Conservation (phyloP, 1,284 basidiomycete genomes). For the Irpex sp. region DNA sequence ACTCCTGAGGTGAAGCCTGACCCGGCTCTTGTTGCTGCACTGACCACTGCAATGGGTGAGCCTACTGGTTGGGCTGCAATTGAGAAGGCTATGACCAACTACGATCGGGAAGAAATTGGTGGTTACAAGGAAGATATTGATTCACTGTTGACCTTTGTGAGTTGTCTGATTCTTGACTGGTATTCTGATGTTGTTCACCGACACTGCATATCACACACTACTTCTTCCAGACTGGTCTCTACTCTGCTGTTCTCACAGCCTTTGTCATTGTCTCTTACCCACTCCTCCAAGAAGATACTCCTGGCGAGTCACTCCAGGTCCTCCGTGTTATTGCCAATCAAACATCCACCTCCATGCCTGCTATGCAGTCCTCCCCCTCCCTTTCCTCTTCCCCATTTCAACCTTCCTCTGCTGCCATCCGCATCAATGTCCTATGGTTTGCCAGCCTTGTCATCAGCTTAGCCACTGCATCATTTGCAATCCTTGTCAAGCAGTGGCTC, state of each 20-base stretch:
- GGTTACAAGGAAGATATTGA: neutral
- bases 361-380: neutral
- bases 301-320: neutral
- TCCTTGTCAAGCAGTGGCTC: conserved; percentile 17
- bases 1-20: neutral
- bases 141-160: neutral
- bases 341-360: neutral
- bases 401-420: neutral
- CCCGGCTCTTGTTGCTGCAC: neutral
- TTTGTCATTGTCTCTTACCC: conserved; percentile 12
- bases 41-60: neutral
- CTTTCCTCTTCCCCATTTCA: neutral
- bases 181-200: neutral
- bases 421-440: conserved; percentile 15
- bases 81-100: neutral
- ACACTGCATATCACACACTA: no score
- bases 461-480: conserved; percentile 12
- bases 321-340: neutral
- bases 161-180: neutral
- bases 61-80: neutral
- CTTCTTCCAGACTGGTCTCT: conserved; percentile 10
- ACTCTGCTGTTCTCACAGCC: conserved; percentile 15
- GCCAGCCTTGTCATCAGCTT: conserved; percentile 14
- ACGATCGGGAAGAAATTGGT: neutral
- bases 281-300: conserved; percentile 2